Percentiles rank a stretch among this genome's conserved stretches.
phyloP scores from a whole-genome alignment of 108 stramenopile genomes.

The Cyclostephanos tholiformis region DNA sequence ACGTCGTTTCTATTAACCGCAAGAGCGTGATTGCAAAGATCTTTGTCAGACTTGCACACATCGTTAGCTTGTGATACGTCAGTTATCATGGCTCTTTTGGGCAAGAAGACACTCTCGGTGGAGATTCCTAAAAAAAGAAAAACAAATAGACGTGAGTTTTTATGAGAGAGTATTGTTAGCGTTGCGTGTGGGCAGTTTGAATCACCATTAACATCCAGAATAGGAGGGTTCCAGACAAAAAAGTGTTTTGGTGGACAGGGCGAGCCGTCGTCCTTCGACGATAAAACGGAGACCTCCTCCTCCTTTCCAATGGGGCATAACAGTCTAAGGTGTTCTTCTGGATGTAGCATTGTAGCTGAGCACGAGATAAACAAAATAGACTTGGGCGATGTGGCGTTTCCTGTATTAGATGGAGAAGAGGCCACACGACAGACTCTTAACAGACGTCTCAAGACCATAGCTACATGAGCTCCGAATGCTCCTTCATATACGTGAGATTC shows the following conservation, averaged over 20 bases:
- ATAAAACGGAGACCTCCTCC: slow-evolving; percentile 55
- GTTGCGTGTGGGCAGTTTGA: neutral
- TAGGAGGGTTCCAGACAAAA: slow-evolving; percentile 89
- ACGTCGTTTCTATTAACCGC: slow-evolving; percentile 8
- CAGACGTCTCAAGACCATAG: slow-evolving; percentile 89
- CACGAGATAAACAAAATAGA: slow-evolving; percentile 76
- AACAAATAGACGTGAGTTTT: neutral
- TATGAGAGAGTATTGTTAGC: neutral
- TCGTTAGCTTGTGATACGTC: neutral
- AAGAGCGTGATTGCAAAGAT: neutral
- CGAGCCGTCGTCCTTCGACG: slow-evolving; percentile 70
- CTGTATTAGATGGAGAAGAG: slow-evolving; percentile 19
- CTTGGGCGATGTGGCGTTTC: neutral
- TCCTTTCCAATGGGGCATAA: slow-evolving; percentile 69
- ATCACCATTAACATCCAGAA: slow-evolving; percentile 52
- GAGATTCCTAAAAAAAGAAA: slow-evolving; percentile 8
- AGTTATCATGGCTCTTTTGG: slow-evolving; percentile 12
- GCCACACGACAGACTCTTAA: slow-evolving; percentile 66
- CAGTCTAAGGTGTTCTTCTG: slow-evolving; percentile 78
- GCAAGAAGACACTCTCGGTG: slow-evolving; percentile 40
- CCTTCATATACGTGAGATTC: slow-evolving; percentile 94
- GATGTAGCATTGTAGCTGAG: slow-evolving; percentile 92
- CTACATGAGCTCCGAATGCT: slow-evolving; percentile 95
- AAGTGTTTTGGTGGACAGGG: slow-evolving; percentile 82
- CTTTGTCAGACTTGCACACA: neutral